phyloP scores from a whole-genome alignment of 805 yeast genomes.

The Candida silvatica region DNA sequence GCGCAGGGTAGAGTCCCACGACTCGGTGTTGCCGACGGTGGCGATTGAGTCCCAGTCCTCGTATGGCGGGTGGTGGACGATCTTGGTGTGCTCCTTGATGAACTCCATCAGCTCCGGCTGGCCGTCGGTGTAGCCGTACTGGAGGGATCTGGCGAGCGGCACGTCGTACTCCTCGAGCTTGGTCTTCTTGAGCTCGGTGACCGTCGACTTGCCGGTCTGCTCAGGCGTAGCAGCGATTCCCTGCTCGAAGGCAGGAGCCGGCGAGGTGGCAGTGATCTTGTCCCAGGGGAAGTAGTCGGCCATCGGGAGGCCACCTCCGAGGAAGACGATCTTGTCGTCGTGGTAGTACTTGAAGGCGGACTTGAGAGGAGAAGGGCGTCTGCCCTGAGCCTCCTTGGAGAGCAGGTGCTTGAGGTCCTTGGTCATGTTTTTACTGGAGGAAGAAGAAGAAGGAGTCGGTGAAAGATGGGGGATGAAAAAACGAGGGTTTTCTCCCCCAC shows the following conservation, averaged over 20 bases:
- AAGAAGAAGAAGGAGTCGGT: background rate
- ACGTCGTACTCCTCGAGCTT: slow-evolving; percentile 45
- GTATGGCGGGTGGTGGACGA: slow-evolving; percentile 43
- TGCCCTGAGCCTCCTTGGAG: slow-evolving; percentile 69
- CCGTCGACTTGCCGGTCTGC: slow-evolving; percentile 28
- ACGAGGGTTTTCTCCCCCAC: background rate
- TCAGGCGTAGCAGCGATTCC: slow-evolving; percentile 66
- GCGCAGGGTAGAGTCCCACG: slow-evolving; percentile 80
- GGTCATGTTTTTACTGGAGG: slow-evolving; percentile 30
- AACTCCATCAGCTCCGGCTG: slow-evolving; percentile 61
- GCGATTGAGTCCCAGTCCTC: slow-evolving; percentile 67
- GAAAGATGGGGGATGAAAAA: background rate
- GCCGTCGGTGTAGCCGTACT: slow-evolving; percentile 85
- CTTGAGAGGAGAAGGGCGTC: slow-evolving; percentile 77
- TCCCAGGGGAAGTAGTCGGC: slow-evolving; percentile 92
- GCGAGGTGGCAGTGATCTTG: slow-evolving; percentile 57
- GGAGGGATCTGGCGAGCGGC: slow-evolving; percentile 79
- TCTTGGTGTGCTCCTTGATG: slow-evolving; percentile 65
- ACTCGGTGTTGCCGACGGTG: slow-evolving; percentile 84
- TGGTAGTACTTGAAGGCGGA: slow-evolving; percentile 70
- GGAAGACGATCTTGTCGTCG: slow-evolving; percentile 71
- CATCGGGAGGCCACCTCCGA: slow-evolving; percentile 94
- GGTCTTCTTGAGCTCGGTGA: slow-evolving; percentile 29
- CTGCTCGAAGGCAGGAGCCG: slow-evolving; percentile 61
- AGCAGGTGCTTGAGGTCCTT: slow-evolving; percentile 70